Base-by-base conservation (phyloP, 2,329 filamentous ascomycete genomes). In the Sclerotinia borealis region DNA sequence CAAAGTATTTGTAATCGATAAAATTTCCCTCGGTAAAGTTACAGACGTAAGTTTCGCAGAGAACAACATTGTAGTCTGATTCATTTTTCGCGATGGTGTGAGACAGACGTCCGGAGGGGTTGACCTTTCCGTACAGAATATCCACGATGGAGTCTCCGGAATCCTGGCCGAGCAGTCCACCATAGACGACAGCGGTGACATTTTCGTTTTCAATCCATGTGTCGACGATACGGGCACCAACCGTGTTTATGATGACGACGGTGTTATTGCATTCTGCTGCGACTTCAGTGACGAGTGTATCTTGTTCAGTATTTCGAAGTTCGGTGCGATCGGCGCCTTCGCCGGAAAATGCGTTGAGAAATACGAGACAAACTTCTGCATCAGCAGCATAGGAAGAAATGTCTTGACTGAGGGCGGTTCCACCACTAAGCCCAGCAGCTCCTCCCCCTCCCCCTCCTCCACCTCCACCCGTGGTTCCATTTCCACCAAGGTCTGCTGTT, bases 181-280 rank as follows among this genome's bases (percentile, higher is more conserved):
- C 90, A 81, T 88, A 93, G 3, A 96, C 73, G 60, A 96, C 91
- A 43, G 90, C 92, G 0, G 90, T 92, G 58, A 96, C 82, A 75
- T 96, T 96, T 43, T 85, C 83, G 75, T 87, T 85, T 58, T 89
- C 77, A 70, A 89, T 86, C 81, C 85, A 93, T 9, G 90, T 83
- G n/a, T 86, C 85, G 17, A 96, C 76, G 15, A 61, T 4, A 8
- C 36, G 25, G 8, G 59, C 48, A 2, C 85, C 85, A 8, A 83
- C 80, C 10, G 83, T 83, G 76, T 90, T 86, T 65, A 90, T 81
- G 48, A 90, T 80, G 8, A 90, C 84, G 48, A 90, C 80, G 10
- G 86, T 89, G 78, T 89, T 88, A 25, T 63, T 51, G 43, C 63
- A 66, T 19, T 63, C 76, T 50, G 86, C 73, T 3, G 80, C 78